Evolutionary conservation across 768 basidiomycete genomes (phyloP).

Genomic region (Naematelia aurantialba): DNA sequence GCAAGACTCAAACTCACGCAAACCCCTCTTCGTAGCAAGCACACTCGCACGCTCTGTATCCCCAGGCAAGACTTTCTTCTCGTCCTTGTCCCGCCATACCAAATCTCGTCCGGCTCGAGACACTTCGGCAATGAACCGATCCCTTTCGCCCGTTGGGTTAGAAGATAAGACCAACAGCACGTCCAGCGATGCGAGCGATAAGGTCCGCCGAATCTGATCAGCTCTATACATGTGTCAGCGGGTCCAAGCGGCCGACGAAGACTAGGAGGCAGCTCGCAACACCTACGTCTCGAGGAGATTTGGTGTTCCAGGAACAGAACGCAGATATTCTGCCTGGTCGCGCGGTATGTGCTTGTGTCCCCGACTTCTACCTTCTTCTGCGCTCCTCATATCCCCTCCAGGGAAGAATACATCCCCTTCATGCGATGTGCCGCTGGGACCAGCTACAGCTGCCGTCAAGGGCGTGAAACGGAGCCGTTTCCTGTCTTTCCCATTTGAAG

Average conservation of each 20-base stretch:
- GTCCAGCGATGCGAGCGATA: slow-evolving; percentile 48
- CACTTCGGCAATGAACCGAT: slow-evolving; percentile 32
- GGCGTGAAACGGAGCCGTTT: slow-evolving; percentile 24
- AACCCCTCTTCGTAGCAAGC: slow-evolving; percentile 37
- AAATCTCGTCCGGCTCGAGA: slow-evolving; percentile 37
- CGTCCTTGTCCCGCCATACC: slow-evolving; percentile 44
- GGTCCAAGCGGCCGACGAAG: neutral
- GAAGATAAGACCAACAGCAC: slow-evolving; percentile 34
- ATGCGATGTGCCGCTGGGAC: neutral
- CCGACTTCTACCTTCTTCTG: slow-evolving; percentile 8
- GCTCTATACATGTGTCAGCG: slow-evolving; percentile 31
- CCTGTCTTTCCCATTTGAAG: slow-evolving; percentile 14
- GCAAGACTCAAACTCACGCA: slow-evolving; percentile 27
- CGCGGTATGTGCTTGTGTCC: slow-evolving; percentile 22
- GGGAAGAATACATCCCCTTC: slow-evolving; percentile 7
- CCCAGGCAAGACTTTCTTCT: slow-evolving; percentile 35
- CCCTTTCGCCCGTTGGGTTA: slow-evolving; percentile 23
- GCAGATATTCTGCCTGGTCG: slow-evolving; percentile 30
- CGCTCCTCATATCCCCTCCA: slow-evolving; percentile 9
- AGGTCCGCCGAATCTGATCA: slow-evolving; percentile 48
- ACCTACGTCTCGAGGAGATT: slow-evolving; percentile 49
- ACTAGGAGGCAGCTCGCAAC: neutral
- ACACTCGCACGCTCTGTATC: slow-evolving; percentile 48
- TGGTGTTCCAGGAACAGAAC: slow-evolving; percentile 48
- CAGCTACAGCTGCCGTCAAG: neutral